Conservation (phyloP, 768 basidiomycete species). For the Harrya chromipes region DNA sequence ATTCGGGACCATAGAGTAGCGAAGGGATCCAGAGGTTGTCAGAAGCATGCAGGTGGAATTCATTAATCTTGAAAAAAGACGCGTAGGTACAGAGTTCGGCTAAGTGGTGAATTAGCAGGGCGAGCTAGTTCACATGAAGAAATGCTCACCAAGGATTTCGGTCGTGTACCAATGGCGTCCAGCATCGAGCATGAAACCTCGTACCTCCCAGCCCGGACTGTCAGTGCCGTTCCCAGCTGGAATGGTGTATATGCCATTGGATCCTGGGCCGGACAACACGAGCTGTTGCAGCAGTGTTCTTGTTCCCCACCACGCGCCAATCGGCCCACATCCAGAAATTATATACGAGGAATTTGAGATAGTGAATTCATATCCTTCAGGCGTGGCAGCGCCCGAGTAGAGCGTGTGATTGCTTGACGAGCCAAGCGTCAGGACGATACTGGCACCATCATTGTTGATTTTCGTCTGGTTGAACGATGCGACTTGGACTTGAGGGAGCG, state of each 20-base stretch:
- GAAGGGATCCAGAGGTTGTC: constrained; percentile 43
- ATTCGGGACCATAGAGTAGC: constrained; percentile 36
- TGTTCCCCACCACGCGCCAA: constrained; percentile 46
- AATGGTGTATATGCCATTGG: constrained; percentile 16
- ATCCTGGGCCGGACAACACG: constrained; percentile 19
- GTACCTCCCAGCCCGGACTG: constrained; percentile 42
- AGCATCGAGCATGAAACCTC: constrained; percentile 46
- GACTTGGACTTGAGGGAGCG: constrained; percentile 20
- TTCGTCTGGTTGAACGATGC: constrained; percentile 8
- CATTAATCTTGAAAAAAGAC: constrained; percentile 45
- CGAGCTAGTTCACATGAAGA: not conserved
- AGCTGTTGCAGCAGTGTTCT: constrained; percentile 42
- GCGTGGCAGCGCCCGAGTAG: constrained; percentile 37
- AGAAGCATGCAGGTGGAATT: constrained; percentile 42
- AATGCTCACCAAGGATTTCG: constrained; percentile 34
- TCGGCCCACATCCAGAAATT: constrained; percentile 33
- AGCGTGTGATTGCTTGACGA: constrained; percentile 27
- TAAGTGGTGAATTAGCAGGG: constrained; percentile 10
- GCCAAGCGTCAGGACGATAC: constrained; percentile 33
- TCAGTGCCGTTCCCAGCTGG: constrained; percentile 37
- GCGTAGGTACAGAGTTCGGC: constrained; percentile 44
- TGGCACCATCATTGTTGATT: constrained; percentile 2
- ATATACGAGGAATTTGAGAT: constrained; percentile 29
- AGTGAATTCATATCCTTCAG: constrained; percentile 39
- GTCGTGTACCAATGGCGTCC: constrained; percentile 45